Evolutionary conservation across 2,329 filamentous ascomycete species (phyloP), one percentile per base, ranked within the genome.

Genomic region (Domatiomyces globalis): DNA sequence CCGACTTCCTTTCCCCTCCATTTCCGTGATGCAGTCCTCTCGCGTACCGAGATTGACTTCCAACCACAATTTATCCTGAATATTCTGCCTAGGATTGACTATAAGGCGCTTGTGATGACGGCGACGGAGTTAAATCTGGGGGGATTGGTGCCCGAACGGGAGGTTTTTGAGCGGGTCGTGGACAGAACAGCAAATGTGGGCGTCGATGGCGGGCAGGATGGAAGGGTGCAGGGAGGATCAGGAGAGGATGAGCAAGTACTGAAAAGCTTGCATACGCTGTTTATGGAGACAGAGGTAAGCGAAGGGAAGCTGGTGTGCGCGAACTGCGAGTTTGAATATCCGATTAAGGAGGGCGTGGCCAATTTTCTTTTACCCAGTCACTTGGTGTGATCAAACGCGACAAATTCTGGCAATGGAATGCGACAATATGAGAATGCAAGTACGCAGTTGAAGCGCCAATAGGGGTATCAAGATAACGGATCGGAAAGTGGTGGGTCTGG

Each of bases 321-420:
- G 46, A 85, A 85, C 68, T 98, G 92, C 65, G 87, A 85, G 46
- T 90, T 96, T 66, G 87, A 94, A 72, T 98, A 96, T 69, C 81
- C 81, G 53, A 83, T 98, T 56, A 89, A 92, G 66, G 90, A 98
- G 70, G 92, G 92, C 4, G 95, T 96, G 67, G 87, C 88, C 54
- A 96, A 96, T 69, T 98, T 98, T 63, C 71, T 98, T 65, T 71
- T 98, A 60, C 92, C 92, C 10, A 92, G 85, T 62, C 92, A 98
- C 72, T 71, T 98, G 68, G 92, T 62, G 51, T 62, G 59, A 61
- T 20, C n/a, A 18, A 45, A 45, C 4, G 12, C 33, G 33, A 39
- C 33, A 39, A 39, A 39, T 15, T 39, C 33, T 39, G 33, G 33
- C 33, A 39, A 15, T 39, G 33, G 10, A 39, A 33, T 33, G 10